Evolutionary conservation across 306 rosid genomes (phyloP).

Genomic region (Fagus crenata): DNA sequence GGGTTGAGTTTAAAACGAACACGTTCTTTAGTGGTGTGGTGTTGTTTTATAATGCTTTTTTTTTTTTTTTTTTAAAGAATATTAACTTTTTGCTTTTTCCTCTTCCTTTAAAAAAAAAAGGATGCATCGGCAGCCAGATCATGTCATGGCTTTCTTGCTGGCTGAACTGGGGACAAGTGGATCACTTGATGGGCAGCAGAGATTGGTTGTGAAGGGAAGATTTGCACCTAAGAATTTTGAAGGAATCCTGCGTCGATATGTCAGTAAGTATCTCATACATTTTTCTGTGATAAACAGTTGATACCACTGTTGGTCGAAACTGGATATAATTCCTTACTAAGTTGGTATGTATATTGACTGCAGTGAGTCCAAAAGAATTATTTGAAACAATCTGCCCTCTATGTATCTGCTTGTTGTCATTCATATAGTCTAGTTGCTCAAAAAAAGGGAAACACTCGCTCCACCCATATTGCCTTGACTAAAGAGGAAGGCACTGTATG

Average conservation of each 20-base stretch:
- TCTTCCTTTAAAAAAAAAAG: constrained; percentile 26
- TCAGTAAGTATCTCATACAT: constrained; percentile 41
- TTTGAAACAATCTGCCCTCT: not conserved
- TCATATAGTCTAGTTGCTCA: too few relatives aligned
- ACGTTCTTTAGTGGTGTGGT: not conserved
- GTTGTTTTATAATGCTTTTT: not conserved
- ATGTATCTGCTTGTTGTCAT: not conserved
- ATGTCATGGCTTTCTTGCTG: constrained; percentile 56
- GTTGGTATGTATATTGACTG: not conserved
- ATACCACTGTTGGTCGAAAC: not conserved
- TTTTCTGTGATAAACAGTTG: not conserved
- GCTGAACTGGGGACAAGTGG: constrained; percentile 68
- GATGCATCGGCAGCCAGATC: constrained; percentile 67
- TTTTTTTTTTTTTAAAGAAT: too few relatives aligned
- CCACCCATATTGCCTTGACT: not conserved
- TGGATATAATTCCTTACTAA: not conserved
- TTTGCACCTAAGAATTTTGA: constrained; percentile 63
- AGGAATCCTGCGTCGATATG: constrained; percentile 57
- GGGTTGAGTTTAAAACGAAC: not conserved
- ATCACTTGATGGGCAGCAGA: constrained; percentile 62
- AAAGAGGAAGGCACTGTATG: not conserved
- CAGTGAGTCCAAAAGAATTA: not conserved
- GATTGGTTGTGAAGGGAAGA: constrained; percentile 60
- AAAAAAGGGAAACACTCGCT: too few relatives aligned
- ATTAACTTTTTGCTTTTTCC: not conserved